phyloP scores from a whole-genome alignment of 495 filamentous ascomycete species.

The Aspergillus taichungensis region DNA sequence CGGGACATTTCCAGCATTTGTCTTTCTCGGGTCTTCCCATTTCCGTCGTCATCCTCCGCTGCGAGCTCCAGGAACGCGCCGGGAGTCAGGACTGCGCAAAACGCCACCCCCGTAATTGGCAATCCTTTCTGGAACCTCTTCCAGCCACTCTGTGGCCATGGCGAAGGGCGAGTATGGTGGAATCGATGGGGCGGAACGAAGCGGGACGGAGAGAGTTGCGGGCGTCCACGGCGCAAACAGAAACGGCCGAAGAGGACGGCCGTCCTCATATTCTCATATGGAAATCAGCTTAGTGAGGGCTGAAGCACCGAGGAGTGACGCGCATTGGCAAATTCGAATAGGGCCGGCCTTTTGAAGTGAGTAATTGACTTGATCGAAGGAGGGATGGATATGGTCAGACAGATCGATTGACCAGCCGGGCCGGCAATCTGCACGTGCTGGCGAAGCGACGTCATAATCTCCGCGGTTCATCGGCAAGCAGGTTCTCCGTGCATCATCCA shows the following conservation, averaged over 20 bases:
- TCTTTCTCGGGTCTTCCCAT: slow-evolving; percentile 64
- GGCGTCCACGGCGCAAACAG: slow-evolving; percentile 35
- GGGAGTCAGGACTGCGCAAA: slow-evolving; percentile 49
- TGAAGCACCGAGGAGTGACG: neutral
- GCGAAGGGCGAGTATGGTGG: slow-evolving; percentile 9
- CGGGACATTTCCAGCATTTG: slow-evolving; percentile 79
- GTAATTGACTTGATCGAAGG: neutral
- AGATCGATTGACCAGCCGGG: too few species aligned
- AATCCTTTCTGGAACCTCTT: slow-evolving; percentile 19
- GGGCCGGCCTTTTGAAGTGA: neutral
- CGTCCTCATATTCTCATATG: slow-evolving; percentile 44
- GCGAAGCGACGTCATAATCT: slow-evolving; percentile 7
- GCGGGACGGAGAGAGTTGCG: slow-evolving; percentile 15
- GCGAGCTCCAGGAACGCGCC: slow-evolving; percentile 65
- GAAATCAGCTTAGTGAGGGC: slow-evolving; percentile 1
- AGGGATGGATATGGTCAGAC: neutral
- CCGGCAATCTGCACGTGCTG: slow-evolving; percentile 5
- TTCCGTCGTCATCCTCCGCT: slow-evolving; percentile 51
- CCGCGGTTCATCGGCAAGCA: too few species aligned
- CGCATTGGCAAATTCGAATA: slow-evolving; percentile 1
- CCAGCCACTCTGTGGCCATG: slow-evolving; percentile 20
- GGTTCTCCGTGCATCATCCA: too few species aligned
- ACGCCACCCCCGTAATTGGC: slow-evolving; percentile 25
- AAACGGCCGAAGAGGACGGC: slow-evolving; percentile 44
- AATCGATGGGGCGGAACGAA: slow-evolving; percentile 8